phyloP scores from a whole-genome alignment of 805 yeast species.

The Clavispora carvajalis region DNA sequence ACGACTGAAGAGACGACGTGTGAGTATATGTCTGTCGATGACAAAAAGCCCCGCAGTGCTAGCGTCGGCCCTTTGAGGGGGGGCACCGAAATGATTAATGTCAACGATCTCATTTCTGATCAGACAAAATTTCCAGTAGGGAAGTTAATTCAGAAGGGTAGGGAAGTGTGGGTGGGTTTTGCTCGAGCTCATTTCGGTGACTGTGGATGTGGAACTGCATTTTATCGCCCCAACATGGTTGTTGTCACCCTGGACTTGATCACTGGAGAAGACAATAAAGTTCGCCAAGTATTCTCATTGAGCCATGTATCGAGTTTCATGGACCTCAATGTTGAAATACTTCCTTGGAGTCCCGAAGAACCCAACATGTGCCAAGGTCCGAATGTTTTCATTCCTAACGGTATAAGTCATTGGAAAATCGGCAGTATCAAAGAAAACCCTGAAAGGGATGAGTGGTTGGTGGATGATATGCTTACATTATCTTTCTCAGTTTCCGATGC shows the following conservation, averaged over 20 bases:
- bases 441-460: conserved; percentile 6
- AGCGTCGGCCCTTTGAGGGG: conserved; percentile 13
- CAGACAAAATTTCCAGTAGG: background rate
- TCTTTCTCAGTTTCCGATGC: conserved; percentile 32
- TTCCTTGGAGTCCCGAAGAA: conserved; percentile 30
- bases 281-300: conserved; percentile 17
- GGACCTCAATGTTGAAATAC: background rate
- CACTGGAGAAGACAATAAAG: background rate
- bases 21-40: conserved; percentile 6
- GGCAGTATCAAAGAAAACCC: background rate
- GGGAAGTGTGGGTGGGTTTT: conserved; percentile 45
- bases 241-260: conserved; percentile 27
- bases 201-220: conserved; percentile 41
- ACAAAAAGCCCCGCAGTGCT: background rate
- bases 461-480: conserved; percentile 26
- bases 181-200: conserved; percentile 38
- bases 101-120: conserved; percentile 3
- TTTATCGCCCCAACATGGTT: conserved; percentile 42
- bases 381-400: conserved; percentile 43
- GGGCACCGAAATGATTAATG: conserved; percentile 17
- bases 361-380: conserved; percentile 28
- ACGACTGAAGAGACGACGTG: conserved; percentile 16
- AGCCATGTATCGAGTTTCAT: conserved; percentile 14
- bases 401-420: conserved; percentile 38
- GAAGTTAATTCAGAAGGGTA: conserved; percentile 10